Evolutionary conservation across 768 basidiomycete genomes (phyloP), one percentile per base, ranked within the genome.

Genomic region (Podaxis mareebaensis): DNA sequence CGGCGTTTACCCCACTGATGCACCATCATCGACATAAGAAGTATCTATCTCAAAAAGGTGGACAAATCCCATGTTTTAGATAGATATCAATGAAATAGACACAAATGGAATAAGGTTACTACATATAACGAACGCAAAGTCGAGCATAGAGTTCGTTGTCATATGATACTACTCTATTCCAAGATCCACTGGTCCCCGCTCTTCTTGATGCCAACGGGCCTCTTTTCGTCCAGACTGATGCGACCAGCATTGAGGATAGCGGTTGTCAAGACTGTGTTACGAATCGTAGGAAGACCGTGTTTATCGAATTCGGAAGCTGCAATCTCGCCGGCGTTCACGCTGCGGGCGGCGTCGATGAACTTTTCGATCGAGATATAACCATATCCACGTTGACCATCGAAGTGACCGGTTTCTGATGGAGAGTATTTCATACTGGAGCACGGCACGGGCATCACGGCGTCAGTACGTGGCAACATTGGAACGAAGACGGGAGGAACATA

Each of bases 331-430:
- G 89, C 86, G 70, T 95, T 93, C 69, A 95, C 91, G 65, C 81
- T 83, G 57, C 89, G 84, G 48, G 89, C 87, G 17, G 91, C 92
- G 72, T 93, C 93, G 72, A 96, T 79, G 76, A 96, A 96, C 76
- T 92, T 95, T 76, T 94, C 94, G 68, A 96, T 92, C 17, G 92
- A 95, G 69, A 96, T 80, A 73, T 96, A 88, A 65, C 92, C 95
- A 74, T 97, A 97, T 15, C 95, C 95, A 61, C 90, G 85, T 77
- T 96, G 95, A 30, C 95, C 95, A 70, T 96, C 95, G 72, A 97
- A 96, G 76, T 93, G 90, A 5, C 94, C 95, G 61, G 85, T 90
- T 77, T 92, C 92, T 58, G 92, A 93, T 4, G 93, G 92, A 42
- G 93, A 91, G 76, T 96, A 96, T 71, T 96, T 96, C 91, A 96